Base-by-base conservation (phyloP, 805 yeast genomes). In the Lachancea mirantina region DNA sequence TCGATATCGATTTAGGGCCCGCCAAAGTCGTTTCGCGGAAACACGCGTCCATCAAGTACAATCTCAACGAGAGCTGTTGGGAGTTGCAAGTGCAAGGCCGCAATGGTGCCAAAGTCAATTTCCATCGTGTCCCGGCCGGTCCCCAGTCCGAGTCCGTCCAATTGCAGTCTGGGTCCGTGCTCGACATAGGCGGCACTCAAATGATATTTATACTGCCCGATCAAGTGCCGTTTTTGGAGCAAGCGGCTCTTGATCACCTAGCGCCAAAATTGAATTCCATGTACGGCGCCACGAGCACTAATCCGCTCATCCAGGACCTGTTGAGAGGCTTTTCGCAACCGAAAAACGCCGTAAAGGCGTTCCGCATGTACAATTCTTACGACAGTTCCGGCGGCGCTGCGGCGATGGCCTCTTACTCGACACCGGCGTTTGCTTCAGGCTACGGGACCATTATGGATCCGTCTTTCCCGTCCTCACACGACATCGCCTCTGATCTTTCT, bases 131-230 rank as follows among this genome's bases (percentile, higher is more conserved):
- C 2, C 49, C 56, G 13, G 51, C 70, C 19, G 79, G 78, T 4
- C 59, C 68, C 4, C 46, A 59, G 24, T 57, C 62, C 5, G 46
- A 64, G 4, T 65, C 76, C 3, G 69, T 78, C 9, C 70, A 77
- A 8, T 68, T 92, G 35, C 70, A 72, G 32, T 79, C 94, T 2
- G 98, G 98, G n/a, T 83, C 89, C 25, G 76, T 92, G 11, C 61
- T 92, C 36, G 99, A 92, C 49, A 78, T 92, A 28, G 97, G 97
- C 11, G 96, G 96, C 5, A 87, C 95, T 8, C 97, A 92, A 60
- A 92, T 92, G 97, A 89, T 92, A 94, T 92, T 92, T 54, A 92
- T 92, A 23, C 65, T 92, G 44, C 99, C 99, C 2, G 96, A 88
- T 55, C 76, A 84, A 4, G 74, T 76, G 8, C 95, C 96, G 3